Evolutionary conservation across 306 rosid species (phyloP), one percentile per base, ranked within the genome.

Genomic region (Prunus davidiana): DNA sequence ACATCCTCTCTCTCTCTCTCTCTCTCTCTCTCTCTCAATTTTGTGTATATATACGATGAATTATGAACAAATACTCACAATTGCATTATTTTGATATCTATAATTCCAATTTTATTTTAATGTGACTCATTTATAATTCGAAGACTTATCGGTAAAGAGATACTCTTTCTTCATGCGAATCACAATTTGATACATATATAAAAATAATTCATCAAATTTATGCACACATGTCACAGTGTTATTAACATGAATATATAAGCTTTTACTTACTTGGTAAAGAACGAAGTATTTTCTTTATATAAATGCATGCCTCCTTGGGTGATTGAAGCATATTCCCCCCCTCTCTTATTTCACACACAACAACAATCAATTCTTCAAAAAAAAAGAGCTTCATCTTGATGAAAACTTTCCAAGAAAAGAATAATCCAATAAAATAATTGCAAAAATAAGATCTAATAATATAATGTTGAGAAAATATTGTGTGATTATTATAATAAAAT

Each of bases 391-490:
- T 32, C 27, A 55, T 47, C 24, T 55, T 72, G 46, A 54, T 30
- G 73, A 82, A 79, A 75, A 69, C 74, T 69, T 77, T 82, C 84
- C 43, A 76, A 88, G 68, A 67, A 84, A 78, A 76, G 45, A 80
- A 80, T 66, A 82, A 82, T 28, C 80, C 38, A 72, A 64, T 46
- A 54, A 71, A 78, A 25, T 25, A 78, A 60, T 76, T 50, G 68
- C 69, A 77, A 76, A 81, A 80, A 67, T 68, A 89, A 85, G 83
- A 88, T 86, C 71, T 72, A 75, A 77, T 83, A 86, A 58, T 78
- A 84, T 84, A 91, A 72, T 80, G 27, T 9, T 64, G 46, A 58
- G 73, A 80, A 64, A 38, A 51, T 68, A 85, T 75, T 76, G 72
- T 58, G 57, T 79, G 43, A 43, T 47, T 64, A 73, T 67, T 30